Evolutionary conservation across 1,139 yeast genomes (phyloP).

Genomic region (Nakaseomyces glabratus): DNA sequence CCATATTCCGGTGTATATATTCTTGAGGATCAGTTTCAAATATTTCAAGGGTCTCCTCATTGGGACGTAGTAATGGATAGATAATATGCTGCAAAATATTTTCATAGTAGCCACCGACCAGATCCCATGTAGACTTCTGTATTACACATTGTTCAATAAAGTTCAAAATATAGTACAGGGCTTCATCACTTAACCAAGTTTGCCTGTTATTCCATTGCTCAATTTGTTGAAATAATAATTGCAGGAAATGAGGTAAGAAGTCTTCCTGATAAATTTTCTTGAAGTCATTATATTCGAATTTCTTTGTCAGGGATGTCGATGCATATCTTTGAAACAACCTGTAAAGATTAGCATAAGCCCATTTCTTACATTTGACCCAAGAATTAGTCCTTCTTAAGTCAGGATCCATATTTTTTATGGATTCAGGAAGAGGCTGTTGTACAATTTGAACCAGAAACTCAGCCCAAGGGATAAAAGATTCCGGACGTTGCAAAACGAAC

Average conservation of each 20-base stretch:
- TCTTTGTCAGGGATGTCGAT: conserved; percentile 41
- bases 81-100: conserved; percentile 62
- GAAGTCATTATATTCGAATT: conserved; percentile 45
- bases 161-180: conserved; percentile 56
- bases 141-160: conserved; percentile 65
- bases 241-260: conserved; percentile 67
- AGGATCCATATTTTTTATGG: conserved; percentile 38
- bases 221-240: conserved; percentile 54
- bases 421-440: conserved; percentile 48
- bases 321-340: conserved; percentile 73
- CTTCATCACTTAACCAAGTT: conserved; percentile 62
- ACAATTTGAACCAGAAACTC: conserved; percentile 65
- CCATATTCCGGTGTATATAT: conserved; percentile 73
- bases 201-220: conserved; percentile 61
- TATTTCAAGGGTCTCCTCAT: conserved; percentile 57
- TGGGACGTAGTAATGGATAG: conserved; percentile 70
- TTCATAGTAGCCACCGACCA: conserved; percentile 62
- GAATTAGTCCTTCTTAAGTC: conserved; percentile 42
- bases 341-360: conserved; percentile 77
- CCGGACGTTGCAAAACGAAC: conserved; percentile 49
- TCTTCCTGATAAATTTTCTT: conserved; percentile 40
- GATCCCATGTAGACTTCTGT: conserved; percentile 60
- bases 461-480: conserved; percentile 62
- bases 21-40: conserved; percentile 89
- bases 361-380: conserved; percentile 77